Evolutionary conservation across 2,329 filamentous ascomycete species (phyloP).

Genomic region (Pezicula neosporulosa): DNA sequence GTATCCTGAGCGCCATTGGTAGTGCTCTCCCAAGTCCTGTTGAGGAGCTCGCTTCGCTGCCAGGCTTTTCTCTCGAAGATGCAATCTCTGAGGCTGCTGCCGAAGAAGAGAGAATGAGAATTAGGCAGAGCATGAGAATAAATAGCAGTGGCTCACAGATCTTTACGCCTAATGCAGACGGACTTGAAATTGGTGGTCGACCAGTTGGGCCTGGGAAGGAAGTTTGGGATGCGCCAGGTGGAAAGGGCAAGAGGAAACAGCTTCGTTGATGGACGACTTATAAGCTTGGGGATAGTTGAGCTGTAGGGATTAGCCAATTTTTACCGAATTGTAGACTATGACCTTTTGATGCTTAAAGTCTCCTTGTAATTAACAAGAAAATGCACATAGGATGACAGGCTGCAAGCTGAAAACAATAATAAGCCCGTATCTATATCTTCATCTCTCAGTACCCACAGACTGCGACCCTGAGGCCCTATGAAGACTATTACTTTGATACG

Average conservation of each 20-base stretch:
- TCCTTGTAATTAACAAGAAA: too few relatives aligned
- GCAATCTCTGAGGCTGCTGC: not conserved
- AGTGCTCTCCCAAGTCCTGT: conserved; percentile 13
- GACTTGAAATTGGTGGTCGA: conserved; percentile 25
- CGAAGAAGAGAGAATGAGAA: conserved; percentile 4
- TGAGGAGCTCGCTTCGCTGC: conserved; percentile 3
- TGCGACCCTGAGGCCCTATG: too few relatives aligned
- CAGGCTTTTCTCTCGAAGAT: not conserved
- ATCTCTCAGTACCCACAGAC: too few relatives aligned
- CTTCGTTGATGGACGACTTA: conserved; percentile 3
- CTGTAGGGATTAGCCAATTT: not conserved
- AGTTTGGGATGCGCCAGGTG: conserved; percentile 12
- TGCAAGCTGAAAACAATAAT: too few relatives aligned
- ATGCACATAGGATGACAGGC: not conserved
- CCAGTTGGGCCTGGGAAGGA: conserved; percentile 20
- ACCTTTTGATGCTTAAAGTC: too few relatives aligned
- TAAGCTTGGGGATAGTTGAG: not conserved
- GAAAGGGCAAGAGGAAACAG: conserved; percentile 18
- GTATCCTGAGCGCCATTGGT: conserved; percentile 9
- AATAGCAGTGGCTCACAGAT: conserved; percentile 27
- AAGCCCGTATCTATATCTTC: too few relatives aligned
- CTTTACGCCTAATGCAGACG: conserved; percentile 21
- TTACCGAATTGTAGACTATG: too few relatives aligned
- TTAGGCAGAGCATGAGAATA: conserved; percentile 11
- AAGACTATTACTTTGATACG: too few relatives aligned